Evolutionary conservation across 1,284 basidiomycete genomes (phyloP), one percentile per base, ranked within the genome.

Genomic region (Trichosporon sp.): DNA sequence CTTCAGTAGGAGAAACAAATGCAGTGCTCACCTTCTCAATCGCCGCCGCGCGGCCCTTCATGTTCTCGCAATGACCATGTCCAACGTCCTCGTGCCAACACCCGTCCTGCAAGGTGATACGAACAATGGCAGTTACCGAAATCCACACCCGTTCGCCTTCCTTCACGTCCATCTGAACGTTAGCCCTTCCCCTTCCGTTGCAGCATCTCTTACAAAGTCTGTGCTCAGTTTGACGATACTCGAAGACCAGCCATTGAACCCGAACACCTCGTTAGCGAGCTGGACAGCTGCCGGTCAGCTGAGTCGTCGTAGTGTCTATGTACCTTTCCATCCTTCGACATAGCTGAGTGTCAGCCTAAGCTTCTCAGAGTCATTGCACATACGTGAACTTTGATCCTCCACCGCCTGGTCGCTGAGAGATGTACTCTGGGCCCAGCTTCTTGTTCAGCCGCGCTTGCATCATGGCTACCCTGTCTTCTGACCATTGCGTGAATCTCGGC

Each of bases 171-270:
- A 81, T 67, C 81, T 83, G 70, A 16, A 16, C 0, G 70, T 76
- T 32, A 78, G 74, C 35, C 69, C 4, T 19, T 37, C 32, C 6
- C 12, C 11, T 54, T 56, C 11, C 2, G 35, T 1, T 14, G 1
- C 4, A 37, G 59, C 31, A 14, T 35, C 1, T 76, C 86, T 73
- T 67, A 88, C 87, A 78, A 84, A 89, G 77, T 89, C 88, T 4
- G 91, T 92, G 16, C 90, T 90, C 56, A 98, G 84, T 66, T 85
- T 91, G 69, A 92, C 88, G 66, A 98, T 88, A 69, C 86, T 92
- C 1, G 94, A 93, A 68, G 91, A 94, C 96, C 96, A 99, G 10
- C 97, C 97, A 75, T 98, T 96, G 86, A 95, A 98, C 1, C 96
- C 96, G 85, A 99, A 99, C 46, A 99, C 92, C 78, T 99, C 96